Evolutionary conservation across 768 basidiomycete species (phyloP), one percentile per base, ranked within the genome.

Genomic region (Mycena pura): DNA sequence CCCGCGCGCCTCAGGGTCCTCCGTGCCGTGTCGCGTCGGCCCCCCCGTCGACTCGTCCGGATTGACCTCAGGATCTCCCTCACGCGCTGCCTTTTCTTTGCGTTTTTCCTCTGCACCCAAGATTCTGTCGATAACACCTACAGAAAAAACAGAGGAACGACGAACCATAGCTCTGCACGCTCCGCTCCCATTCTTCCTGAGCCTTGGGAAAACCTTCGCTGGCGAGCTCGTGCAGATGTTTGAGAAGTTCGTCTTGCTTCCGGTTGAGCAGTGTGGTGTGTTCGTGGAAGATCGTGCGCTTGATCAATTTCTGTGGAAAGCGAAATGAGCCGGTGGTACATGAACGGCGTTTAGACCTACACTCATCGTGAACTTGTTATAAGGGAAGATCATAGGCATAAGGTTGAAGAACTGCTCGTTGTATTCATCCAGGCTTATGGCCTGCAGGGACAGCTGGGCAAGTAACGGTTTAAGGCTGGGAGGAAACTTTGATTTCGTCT

Each of bases 361-460:
- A 49, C 84, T 91, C 89, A 98, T 95, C 0, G 93, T 96, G 72
- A 92, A 99, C 65, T 90, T 88, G 77, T 99, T 99, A 71, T 98
- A 99, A 0, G 95, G 94, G 68, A 99, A 95, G 36, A 96, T 73
- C 22, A 76, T 81, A 0, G 96, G 93, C 86, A 98, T 91, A 19
- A 90, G 80, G 68, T 86, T 89, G 77, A 96, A 98, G 73, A 96
- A 96, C 68, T 91, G 85, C 17, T 96, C 95, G 62, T 93, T 91
- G 74, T 96, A 97, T 71, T 96, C 88, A 72, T 89, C 91, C n/a
- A 92, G 81, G 25, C 83, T 78, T 68, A 96, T 86, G 0, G 96
- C 96, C 48, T 87, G 82, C 36, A 92, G 70, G 0, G 95, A 93
- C 38, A 93, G 82, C 10, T 84, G 72, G n/a, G 80, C 78, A 4